These are phyloP conservation scores for Miamiensis avidus DNA, from an alignment of 169 alveolate species.

Conservation along the genomic window DNA sequence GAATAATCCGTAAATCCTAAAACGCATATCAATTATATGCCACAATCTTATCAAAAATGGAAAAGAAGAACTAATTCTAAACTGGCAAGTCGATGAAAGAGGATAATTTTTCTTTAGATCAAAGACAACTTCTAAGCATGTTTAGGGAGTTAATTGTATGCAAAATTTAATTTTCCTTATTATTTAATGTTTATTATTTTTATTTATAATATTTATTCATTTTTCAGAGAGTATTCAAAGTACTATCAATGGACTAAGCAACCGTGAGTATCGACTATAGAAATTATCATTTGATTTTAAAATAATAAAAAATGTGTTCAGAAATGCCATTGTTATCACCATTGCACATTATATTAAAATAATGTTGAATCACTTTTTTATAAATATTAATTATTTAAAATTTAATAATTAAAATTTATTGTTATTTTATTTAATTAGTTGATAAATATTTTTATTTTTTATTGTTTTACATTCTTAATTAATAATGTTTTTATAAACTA, in stretches of 20 bases:
- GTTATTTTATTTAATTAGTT: too few relatives aligned
- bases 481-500: too few relatives aligned
- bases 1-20: neutral
- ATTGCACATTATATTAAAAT: too few relatives aligned
- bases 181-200: too few relatives aligned
- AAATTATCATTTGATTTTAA: constrained; percentile 51
- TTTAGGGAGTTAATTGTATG: constrained; percentile 43
- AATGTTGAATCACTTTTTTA: too few relatives aligned
- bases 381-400: too few relatives aligned
- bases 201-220: neutral
- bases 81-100: neutral
- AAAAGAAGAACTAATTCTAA: neutral
- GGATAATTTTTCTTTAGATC: constrained; percentile 42
- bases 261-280: constrained; percentile 56
- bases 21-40: neutral
- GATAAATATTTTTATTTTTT: too few relatives aligned
- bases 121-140: constrained; percentile 51
- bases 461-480: too few relatives aligned
- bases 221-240: constrained; percentile 42
- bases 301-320: constrained; percentile 42
- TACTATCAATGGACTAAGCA: constrained; percentile 66
- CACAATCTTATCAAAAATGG: neutral
- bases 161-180: too few relatives aligned
- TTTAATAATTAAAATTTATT: too few relatives aligned
- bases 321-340: constrained; percentile 42